These are phyloP conservation scores for Pseudogymnoascus sp. DNA, from an alignment of 2,329 filamentous ascomycete genomes.

Conservation along the genomic window DNA sequence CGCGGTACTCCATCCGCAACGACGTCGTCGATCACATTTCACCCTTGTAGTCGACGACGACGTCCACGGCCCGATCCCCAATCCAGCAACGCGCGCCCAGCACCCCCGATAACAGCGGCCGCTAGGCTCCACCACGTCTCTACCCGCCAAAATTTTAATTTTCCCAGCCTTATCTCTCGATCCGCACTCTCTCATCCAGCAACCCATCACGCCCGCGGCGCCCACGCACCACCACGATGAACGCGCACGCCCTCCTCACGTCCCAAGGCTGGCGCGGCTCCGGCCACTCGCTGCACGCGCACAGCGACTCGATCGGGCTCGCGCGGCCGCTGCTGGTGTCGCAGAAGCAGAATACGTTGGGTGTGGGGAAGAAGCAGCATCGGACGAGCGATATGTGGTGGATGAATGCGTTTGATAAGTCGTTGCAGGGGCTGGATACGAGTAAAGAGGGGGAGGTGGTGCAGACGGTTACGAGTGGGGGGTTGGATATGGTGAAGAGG, in stretches of 20 bases:
- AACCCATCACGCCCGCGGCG: neutral
- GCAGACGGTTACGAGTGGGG: conserved; percentile 46
- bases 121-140: neutral
- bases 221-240: conserved; percentile 48
- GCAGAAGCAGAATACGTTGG: conserved; percentile 71
- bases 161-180: conserved; percentile 5
- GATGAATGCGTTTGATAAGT: conserved; percentile 88
- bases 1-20: neutral
- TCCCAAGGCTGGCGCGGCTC: conserved; percentile 84
- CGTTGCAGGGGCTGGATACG: conserved; percentile 69
- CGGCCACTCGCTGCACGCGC: conserved; percentile 78
- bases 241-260: conserved; percentile 73
- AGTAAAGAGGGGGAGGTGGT: conserved; percentile 45
- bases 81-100: neutral
- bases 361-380: conserved; percentile 68
- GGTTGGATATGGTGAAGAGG: conserved; percentile 47
- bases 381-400: conserved; percentile 80
- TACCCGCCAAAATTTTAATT: conserved; percentile 8
- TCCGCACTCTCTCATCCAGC: neutral
- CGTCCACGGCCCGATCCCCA: neutral
- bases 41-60: neutral
- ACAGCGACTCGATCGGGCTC: conserved; percentile 64
- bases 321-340: conserved; percentile 74
- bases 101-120: conserved; percentile 4
- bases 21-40: neutral